phyloP scores from a whole-genome alignment of 2,329 filamentous ascomycete species.

The Penicillium sp. region DNA sequence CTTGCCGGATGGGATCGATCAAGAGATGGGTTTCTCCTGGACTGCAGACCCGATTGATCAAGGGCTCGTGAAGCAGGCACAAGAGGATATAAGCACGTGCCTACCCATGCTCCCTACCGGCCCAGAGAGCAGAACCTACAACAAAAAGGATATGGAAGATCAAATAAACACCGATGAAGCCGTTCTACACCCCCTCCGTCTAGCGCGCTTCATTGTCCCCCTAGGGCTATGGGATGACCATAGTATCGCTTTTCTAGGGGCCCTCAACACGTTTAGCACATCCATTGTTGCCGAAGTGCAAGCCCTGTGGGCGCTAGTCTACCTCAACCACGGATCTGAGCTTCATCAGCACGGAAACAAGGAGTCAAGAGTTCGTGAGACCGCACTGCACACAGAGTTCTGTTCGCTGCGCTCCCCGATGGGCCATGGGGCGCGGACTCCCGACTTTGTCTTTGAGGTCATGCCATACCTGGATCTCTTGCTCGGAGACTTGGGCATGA shows the following conservation, averaged over 20 bases:
- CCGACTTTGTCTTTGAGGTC: conserved; percentile 68
- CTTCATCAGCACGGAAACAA: conserved; percentile 6
- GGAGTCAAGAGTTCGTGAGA: conserved; percentile 37
- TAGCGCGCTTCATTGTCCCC: conserved; percentile 6
- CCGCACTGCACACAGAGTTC: conserved; percentile 63
- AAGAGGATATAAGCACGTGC: neutral
- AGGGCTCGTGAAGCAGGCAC: conserved; percentile 3
- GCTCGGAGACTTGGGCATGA: conserved; percentile 62
- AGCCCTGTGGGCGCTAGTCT: neutral
- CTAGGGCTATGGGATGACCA: conserved; percentile 6
- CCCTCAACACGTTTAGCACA: conserved; percentile 2
- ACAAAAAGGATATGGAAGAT: neutral
- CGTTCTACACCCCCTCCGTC: conserved; percentile 8
- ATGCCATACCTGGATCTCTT: conserved; percentile 68
- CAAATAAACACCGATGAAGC: neutral
- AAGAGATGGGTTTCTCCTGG: conserved; percentile 46
- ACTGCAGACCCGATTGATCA: conserved; percentile 29
- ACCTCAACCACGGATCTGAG: conserved; percentile 8
- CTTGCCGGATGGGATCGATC: conserved; percentile 39
- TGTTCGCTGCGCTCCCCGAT: conserved; percentile 60
- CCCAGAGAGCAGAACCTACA: conserved; percentile 3
- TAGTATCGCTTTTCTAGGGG: conserved; percentile 6
- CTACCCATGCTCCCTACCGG: conserved; percentile 3
- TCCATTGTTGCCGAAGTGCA: neutral
- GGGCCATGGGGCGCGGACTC: conserved; percentile 53